phyloP scores from a whole-genome alignment of 345 rosid species.

The Combretum micranthum region DNA sequence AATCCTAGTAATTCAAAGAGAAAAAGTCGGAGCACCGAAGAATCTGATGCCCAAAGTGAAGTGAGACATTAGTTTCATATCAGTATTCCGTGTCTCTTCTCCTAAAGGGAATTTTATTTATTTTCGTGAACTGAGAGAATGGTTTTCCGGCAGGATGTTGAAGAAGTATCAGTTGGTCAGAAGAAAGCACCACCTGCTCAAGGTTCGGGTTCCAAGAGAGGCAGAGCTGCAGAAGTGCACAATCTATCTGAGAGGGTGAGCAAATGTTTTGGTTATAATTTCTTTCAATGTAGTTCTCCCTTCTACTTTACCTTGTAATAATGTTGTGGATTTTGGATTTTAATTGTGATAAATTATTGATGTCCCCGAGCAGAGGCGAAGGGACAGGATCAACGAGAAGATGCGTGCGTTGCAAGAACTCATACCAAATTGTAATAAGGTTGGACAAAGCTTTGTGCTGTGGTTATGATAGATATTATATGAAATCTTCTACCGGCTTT shows the following conservation, averaged over 20 bases:
- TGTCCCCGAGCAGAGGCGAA: constrained; percentile 50
- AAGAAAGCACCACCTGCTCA: constrained; percentile 37
- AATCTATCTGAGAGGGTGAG: constrained; percentile 96
- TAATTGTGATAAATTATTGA: too few relatives aligned
- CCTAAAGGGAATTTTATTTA: too few relatives aligned
- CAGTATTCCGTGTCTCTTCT: too few relatives aligned
- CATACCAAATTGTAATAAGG: constrained; percentile 91
- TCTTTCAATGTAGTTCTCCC: too few relatives aligned
- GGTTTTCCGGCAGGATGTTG: constrained; percentile 42
- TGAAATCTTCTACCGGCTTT: too few relatives aligned
- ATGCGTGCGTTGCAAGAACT: constrained; percentile 95
- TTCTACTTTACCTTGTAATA: too few relatives aligned
- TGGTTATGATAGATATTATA: too few relatives aligned
- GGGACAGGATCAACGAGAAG: constrained; percentile 92
- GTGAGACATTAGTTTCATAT: constrained; percentile 17
- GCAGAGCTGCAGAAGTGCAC: constrained; percentile 93
- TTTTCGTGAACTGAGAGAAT: too few relatives aligned
- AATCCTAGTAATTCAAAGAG: constrained; percentile 54
- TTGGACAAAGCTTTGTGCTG: constrained; percentile 3
- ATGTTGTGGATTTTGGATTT: too few relatives aligned
- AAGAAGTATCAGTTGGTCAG: constrained; percentile 51
- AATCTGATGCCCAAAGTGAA: constrained; percentile 61
- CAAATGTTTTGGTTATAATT: background rate
- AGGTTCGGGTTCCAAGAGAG: constrained; percentile 61
- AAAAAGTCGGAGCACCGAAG: constrained; percentile 47